Evolutionary conservation across 2,329 filamentous ascomycete species (phyloP).

Genomic region (Cyphellophora europaea): DNA sequence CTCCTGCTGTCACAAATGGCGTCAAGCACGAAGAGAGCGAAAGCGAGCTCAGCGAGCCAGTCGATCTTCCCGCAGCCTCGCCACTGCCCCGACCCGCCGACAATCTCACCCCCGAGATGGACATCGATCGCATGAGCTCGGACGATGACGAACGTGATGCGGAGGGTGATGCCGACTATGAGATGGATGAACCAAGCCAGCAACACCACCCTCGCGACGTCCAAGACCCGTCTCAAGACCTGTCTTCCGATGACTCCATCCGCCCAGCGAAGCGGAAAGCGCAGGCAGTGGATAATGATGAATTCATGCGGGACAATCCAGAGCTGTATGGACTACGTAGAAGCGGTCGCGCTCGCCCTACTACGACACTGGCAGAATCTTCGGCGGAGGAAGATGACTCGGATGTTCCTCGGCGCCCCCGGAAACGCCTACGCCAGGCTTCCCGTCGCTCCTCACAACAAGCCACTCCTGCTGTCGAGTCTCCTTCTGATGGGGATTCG

Average conservation of each 20-base stretch:
- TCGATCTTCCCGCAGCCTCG: slow-evolving; percentile 45
- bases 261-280: slow-evolving; percentile 66
- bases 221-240: slow-evolving; percentile 39
- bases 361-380: slow-evolving; percentile 54
- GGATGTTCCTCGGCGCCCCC: slow-evolving; percentile 46
- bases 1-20: slow-evolving; percentile 35
- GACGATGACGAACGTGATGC: slow-evolving; percentile 33
- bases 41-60: slow-evolving; percentile 67
- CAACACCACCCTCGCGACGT: slow-evolving; percentile 46
- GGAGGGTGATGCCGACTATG: slow-evolving; percentile 59
- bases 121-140: slow-evolving; percentile 13
- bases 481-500: slow-evolving; percentile 54
- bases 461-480: slow-evolving; percentile 34
- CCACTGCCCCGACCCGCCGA: slow-evolving; percentile 25
- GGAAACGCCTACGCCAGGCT: slow-evolving; percentile 43
- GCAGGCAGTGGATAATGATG: slow-evolving; percentile 53
- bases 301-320: slow-evolving; percentile 82
- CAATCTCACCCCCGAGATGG: slow-evolving; percentile 23
- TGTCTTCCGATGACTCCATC: slow-evolving; percentile 62
- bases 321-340: slow-evolving; percentile 89
- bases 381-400: slow-evolving; percentile 62
- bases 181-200: slow-evolving; percentile 48
- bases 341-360: slow-evolving; percentile 62
- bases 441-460: slow-evolving; percentile 44
- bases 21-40: slow-evolving; percentile 50